Base-by-base conservation (phyloP, 768 basidiomycete species). In the Rhizopogon roseolus region DNA sequence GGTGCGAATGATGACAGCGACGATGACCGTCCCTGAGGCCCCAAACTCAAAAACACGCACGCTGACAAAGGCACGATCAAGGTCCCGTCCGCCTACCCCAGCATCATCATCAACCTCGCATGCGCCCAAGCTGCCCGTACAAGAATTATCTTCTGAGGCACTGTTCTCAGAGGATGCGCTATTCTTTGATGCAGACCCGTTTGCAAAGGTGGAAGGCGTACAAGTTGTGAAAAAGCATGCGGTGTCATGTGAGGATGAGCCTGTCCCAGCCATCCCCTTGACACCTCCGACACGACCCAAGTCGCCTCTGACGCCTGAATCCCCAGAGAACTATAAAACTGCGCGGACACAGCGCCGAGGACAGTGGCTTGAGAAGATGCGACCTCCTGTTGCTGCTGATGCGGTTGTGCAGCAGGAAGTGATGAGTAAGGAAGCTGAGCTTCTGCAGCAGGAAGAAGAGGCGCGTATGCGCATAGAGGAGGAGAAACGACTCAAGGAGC, bases 161-260 rank as follows among this genome's bases (percentile, higher is more conserved):
- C 40, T 41, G 37, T 48, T 38, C 0, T 41, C 48, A 52, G 64
- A 60, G 50, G 57, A 63, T 39, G 57, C 65, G 16, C 52, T 69
- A 3, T 55, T 69, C 49, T 56, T 69, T n/a, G 69, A 69, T 10
- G 60, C 61, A 10, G 68, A 69, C 17, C 68, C 84, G 4, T 85
- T 85, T 65, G 83, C 82, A 9, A 78, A 76, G 60, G 67, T 64
- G 0, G 76, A 78, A 39, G 81, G 80, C 16, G 81, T 85, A 7
- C 77, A 63, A 60, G 63, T 85, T 71, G 34, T 81, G 37, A 70
- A 66, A 32, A 44, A 58, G 41, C 16, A 3, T 10, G 19, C n/a
- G 39, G 22, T 22, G 3, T 22, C 22, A 3, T 22, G 22, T 22
- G 29, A 32, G 7, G 29, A 32, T 32, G 10, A 32, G 29, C 29